Evolutionary conservation across 306 rosid genomes (phyloP).

Genomic region (Canavalia gladiata): DNA sequence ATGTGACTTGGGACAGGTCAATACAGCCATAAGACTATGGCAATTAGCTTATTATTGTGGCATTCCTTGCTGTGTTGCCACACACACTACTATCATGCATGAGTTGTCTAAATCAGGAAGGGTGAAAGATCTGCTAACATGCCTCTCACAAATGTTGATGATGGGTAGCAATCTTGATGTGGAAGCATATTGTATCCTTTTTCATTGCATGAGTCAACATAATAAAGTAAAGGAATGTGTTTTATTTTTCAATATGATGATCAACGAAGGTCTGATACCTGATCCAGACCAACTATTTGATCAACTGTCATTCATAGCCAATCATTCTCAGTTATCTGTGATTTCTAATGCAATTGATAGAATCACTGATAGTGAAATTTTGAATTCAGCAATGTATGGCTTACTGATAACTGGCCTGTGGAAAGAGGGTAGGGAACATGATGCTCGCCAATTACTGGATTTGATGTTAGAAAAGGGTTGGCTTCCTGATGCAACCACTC

Average conservation of each 20-base stretch:
- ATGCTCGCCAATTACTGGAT: constrained; percentile 71
- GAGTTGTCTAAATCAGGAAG: constrained; percentile 60
- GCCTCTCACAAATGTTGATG: constrained; percentile 71
- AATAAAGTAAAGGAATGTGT: constrained; percentile 61
- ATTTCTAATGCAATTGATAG: constrained; percentile 63
- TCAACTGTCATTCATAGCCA: constrained; percentile 63
- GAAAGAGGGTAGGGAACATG: constrained; percentile 75
- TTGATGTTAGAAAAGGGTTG: constrained; percentile 89
- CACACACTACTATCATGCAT: constrained; percentile 64
- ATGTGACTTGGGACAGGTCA: constrained; percentile 64
- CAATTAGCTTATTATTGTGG: constrained; percentile 66
- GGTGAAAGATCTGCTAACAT: constrained; percentile 52
- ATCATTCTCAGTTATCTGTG: constrained; percentile 61
- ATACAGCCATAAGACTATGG: constrained; percentile 61
- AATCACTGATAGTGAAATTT: constrained; percentile 47
- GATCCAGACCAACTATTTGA: constrained; percentile 67
- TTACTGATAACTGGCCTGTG: constrained; percentile 74
- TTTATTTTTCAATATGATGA: constrained; percentile 72
- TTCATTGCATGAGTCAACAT: constrained; percentile 63
- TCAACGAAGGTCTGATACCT: constrained; percentile 67
- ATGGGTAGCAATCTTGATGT: constrained; percentile 63
- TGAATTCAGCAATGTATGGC: constrained; percentile 62
- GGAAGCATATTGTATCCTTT: constrained; percentile 74
- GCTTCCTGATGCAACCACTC: constrained; percentile 85
- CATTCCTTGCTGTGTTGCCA: constrained; percentile 58